A percentile compares a stretch with the other conserved stretches of the same genome.
Conservation (phyloP, 1,284 basidiomycete genomes). For the Sanghuangporus baumii region DNA sequence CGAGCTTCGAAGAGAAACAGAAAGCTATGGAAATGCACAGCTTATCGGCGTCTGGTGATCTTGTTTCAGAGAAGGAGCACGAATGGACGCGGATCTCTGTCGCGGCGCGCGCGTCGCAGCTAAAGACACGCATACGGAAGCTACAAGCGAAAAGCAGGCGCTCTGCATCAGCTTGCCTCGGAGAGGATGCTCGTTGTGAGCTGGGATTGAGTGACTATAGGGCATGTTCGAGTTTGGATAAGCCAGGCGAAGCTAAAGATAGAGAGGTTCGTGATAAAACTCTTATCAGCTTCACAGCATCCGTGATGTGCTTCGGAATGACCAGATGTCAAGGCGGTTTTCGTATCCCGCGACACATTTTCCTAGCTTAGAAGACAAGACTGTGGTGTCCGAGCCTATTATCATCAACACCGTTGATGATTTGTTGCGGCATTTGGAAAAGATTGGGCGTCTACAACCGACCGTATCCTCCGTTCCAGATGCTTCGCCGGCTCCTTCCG, state of each 20-base stretch:
- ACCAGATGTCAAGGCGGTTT: neutral
- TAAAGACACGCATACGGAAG: constrained; percentile 6
- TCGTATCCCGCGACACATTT: neutral
- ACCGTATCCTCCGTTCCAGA: neutral
- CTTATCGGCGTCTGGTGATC: constrained; percentile 10
- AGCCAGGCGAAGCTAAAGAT: neutral
- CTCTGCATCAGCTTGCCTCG: neutral
- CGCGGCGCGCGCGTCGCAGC: neutral
- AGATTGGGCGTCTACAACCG: neutral
- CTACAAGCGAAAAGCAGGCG: neutral
- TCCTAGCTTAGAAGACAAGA: neutral
- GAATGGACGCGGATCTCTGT: constrained; percentile 5
- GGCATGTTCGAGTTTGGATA: neutral
- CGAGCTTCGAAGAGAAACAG: constrained; percentile 1
- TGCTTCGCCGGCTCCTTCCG: neutral
- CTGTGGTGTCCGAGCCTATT: neutral
- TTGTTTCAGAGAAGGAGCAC: neutral
- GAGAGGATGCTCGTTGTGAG: neutral
- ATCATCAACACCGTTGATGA: constrained; percentile 7
- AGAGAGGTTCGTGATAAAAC: neutral
- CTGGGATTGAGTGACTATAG: neutral
- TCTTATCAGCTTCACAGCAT: neutral
- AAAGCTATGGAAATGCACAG: constrained; percentile 3
- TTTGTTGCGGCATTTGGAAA: neutral
- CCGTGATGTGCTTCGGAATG: neutral